Base-by-base conservation (phyloP, 441 rosid genomes). In the Flueggea neowawraea region DNA sequence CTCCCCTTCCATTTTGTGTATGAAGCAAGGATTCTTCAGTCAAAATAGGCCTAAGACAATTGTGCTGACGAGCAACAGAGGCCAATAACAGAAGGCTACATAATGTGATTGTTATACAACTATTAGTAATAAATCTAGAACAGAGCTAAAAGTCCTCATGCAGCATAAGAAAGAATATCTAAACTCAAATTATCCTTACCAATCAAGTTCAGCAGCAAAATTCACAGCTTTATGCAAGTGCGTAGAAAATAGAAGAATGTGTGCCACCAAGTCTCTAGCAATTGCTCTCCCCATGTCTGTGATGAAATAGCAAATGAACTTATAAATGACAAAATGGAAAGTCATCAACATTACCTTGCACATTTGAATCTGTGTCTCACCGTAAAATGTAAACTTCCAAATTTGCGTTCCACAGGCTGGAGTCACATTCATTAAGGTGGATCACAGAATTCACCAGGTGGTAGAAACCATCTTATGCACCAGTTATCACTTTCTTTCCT, bases 221-320 rank as follows among this genome's bases (percentile, higher is more conserved):
- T 83, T 88, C 49, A 82, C 90, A 69, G 98, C 97, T 80, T 76
- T 84, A 39, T 85, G 81, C 61, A 95, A 76, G 80, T 85, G 90
- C 17, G 62, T 69, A 58, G 96, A 89, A 80, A 88, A 95, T 43
- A 75, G 72, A 74, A 72, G 85, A 58, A 86, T 70, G 72, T 82
- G 98, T 14, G 88, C 85, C 71, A 91, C 80, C 91, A 89, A 76
- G 78, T 88, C 99, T 81, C 99, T 81, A 58, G 78, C 76, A 60
- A 95, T 86, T 56, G 91, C 98, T 72, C 96, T 82, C 72, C 89
- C 99, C 99, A 94, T 94, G 73, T 95, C 99, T 95, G 73, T 52
- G 69, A 68, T 31, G 60, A 64, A 55, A 65, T 33, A 57, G 53
- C 52, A 60, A 67, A 69, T 52, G 16, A 47, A 65, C 57, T 55